phyloP scores from a whole-genome alignment of 352 stramenopile genomes.

The Pythium monospermum region DNA sequence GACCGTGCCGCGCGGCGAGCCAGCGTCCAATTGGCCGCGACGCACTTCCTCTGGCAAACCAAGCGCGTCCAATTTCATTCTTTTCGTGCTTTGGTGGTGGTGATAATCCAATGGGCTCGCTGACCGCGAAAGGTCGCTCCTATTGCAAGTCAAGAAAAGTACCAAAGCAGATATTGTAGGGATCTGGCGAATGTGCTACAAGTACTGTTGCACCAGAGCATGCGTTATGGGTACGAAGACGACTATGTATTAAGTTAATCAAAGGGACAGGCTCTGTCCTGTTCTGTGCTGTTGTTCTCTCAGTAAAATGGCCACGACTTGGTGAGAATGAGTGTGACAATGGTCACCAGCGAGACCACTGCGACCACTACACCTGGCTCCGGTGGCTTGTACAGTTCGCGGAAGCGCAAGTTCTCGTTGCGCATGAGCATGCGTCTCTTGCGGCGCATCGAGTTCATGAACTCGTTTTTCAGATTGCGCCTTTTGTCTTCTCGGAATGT shows the following conservation, averaged over 20 bases:
- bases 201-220: too few species aligned
- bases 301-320: constrained; percentile 81
- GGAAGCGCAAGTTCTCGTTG: constrained; percentile 75
- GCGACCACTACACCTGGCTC: constrained; percentile 63
- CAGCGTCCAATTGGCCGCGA: constrained; percentile 37
- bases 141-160: not conserved
- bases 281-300: too few species aligned
- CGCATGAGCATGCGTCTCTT: constrained; percentile 59
- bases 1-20: constrained; percentile 46
- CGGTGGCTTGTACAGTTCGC: constrained; percentile 61
- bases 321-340: constrained; percentile 66
- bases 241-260: too few species aligned
- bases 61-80: constrained; percentile 41
- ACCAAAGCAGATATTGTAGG: too few species aligned
- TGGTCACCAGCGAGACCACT: constrained; percentile 40
- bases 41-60: constrained; percentile 25
- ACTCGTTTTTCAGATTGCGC: constrained; percentile 29
- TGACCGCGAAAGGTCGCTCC: constrained; percentile 23
- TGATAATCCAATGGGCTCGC: too few species aligned
- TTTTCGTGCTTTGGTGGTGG: too few species aligned
- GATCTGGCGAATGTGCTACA: too few species aligned
- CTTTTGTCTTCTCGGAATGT: constrained; percentile 41
- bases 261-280: too few species aligned
- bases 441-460: constrained; percentile 43
- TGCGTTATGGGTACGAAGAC: too few species aligned